These are phyloP conservation scores for Helichrysum umbraculigerum DNA, from an alignment of 129 eudicot genomes.

Conservation along the genomic window DNA sequence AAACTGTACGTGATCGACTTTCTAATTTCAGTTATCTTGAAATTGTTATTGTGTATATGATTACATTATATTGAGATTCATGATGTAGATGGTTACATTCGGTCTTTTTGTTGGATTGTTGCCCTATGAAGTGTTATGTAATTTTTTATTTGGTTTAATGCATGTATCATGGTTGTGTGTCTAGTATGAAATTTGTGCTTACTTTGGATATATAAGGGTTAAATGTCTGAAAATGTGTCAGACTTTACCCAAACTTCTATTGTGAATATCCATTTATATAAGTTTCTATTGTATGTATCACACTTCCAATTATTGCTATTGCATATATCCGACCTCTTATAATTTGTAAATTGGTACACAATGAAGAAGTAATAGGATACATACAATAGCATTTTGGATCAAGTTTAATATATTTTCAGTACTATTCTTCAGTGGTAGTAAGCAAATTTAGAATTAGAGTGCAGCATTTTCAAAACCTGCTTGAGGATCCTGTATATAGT, in stretches of 20 bases:
- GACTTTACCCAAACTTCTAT: no score
- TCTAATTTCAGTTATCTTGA: not conserved
- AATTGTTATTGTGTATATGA: not conserved
- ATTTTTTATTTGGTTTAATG: not conserved
- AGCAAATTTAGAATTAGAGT: not conserved
- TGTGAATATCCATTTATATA: no score
- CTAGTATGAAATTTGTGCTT: no score
- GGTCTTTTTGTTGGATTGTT: constrained; percentile 1
- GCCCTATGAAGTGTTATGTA: not conserved
- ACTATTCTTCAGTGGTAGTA: not conserved
- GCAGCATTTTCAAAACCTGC: not conserved
- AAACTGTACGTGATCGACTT: constrained; percentile 41
- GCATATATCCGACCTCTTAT: not conserved
- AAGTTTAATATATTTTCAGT: no score
- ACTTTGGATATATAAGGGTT: no score
- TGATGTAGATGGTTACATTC: not conserved
- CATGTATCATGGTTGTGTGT: not conserved
- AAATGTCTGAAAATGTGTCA: no score
- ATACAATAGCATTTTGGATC: not conserved
- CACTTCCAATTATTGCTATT: not conserved
- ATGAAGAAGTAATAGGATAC: not conserved
- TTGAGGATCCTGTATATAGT: constrained; percentile 8
- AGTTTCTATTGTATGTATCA: no score
- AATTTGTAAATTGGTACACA: not conserved
- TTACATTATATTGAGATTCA: not conserved